phyloP scores from a whole-genome alignment of 2,329 filamentous ascomycete species.

The Calonectria ilicicola region DNA sequence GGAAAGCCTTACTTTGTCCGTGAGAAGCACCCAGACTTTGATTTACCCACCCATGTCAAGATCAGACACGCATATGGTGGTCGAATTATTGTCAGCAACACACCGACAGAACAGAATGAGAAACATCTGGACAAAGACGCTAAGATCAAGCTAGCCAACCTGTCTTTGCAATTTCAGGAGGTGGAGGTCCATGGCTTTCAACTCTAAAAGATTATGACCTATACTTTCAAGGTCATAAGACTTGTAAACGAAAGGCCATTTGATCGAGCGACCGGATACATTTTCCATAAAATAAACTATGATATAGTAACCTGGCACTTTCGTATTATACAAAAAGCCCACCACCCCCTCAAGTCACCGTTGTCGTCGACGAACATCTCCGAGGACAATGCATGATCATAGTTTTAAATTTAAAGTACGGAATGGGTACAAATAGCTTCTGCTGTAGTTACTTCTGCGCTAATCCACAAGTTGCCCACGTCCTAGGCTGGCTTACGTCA shows the following conservation, averaged over 20 bases:
- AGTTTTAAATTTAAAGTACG: not conserved
- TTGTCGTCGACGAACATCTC: not conserved
- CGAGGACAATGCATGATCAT: not conserved
- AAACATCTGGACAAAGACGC: not conserved
- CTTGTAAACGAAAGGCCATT: not conserved
- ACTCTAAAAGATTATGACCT: not conserved
- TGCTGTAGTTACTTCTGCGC: not conserved
- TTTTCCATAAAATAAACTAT: not conserved
- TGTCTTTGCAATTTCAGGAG: not conserved
- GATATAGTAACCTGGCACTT: not conserved
- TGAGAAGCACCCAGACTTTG: not conserved
- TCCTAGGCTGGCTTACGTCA: not conserved
- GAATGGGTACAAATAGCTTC: not conserved
- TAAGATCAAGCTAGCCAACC: not conserved
- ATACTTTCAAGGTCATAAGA: not conserved
- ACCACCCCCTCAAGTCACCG: not conserved
- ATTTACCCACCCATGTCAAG: not conserved
- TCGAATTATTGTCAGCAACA: not conserved
- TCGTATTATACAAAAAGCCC: not conserved
- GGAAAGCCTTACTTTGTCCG: not conserved
- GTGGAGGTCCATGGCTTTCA: not conserved
- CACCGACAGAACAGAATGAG: not conserved
- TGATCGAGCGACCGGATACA: not conserved
- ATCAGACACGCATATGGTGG: not conserved
- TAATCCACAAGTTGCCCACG: not conserved